Conservation (phyloP, 2,329 filamentous ascomycete genomes). For the Thermochaetoides dissita region DNA sequence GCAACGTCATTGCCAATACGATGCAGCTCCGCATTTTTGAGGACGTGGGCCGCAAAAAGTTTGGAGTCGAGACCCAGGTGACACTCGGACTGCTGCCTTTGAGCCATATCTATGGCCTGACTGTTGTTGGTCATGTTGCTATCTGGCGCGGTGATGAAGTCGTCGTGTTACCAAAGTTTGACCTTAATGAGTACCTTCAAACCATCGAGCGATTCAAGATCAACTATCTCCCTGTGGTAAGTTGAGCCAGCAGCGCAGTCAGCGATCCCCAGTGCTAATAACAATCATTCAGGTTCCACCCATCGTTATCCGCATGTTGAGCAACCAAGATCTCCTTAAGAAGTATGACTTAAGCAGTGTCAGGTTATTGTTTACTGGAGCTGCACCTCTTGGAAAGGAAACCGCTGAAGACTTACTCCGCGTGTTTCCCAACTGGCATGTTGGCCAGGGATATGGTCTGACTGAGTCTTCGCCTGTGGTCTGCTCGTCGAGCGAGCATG, state of each 20-base stretch:
- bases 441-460: slow-evolving; percentile 62
- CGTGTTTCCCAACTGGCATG: slow-evolving; percentile 46
- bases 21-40: slow-evolving; percentile 44
- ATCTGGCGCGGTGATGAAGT: slow-evolving; percentile 60
- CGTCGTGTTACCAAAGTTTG: slow-evolving; percentile 63
- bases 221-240: slow-evolving; percentile 48
- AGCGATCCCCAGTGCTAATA: not conserved
- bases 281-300: slow-evolving; percentile 45
- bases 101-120: slow-evolving; percentile 69
- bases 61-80: slow-evolving; percentile 27
- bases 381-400: slow-evolving; percentile 63
- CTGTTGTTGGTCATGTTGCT: slow-evolving; percentile 52
- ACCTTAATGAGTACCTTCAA: slow-evolving; percentile 49
- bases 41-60: slow-evolving; percentile 22
- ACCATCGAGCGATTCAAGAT: slow-evolving; percentile 59
- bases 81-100: slow-evolving; percentile 60
- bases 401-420: slow-evolving; percentile 49
- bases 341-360: slow-evolving; percentile 63
- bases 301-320: slow-evolving; percentile 64
- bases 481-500: slow-evolving; percentile 41
- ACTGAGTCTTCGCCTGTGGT: slow-evolving; percentile 68
- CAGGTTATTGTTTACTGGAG: slow-evolving; percentile 53
- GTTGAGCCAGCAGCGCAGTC: slow-evolving; percentile 10
- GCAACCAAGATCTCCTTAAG: slow-evolving; percentile 43
- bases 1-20: slow-evolving; percentile 65